phyloP scores from a whole-genome alignment of 257 asterid genomes.

The Solanum clarkiae region DNA sequence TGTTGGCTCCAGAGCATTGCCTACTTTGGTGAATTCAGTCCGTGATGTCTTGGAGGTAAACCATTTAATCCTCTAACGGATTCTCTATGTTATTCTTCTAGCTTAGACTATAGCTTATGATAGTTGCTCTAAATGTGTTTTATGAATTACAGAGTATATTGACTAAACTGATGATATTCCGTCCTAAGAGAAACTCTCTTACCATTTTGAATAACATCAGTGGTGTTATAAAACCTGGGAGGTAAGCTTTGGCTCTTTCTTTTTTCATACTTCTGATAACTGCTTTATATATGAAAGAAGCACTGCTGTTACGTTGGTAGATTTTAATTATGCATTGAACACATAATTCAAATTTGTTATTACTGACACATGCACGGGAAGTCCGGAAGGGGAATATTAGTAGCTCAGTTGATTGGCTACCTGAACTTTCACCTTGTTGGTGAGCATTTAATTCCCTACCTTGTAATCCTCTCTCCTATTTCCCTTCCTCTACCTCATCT shows the following conservation, averaged over 20 bases:
- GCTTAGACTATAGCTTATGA: not conserved
- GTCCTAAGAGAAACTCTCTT: conserved; percentile 37
- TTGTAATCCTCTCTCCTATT: not conserved
- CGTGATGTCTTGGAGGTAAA: conserved; percentile 64
- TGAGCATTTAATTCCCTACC: not conserved
- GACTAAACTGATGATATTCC: conserved; percentile 36
- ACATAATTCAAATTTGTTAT: not conserved
- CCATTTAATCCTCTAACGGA: not conserved
- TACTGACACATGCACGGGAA: not conserved
- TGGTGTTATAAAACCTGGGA: conserved; percentile 75
- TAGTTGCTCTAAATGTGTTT: not conserved
- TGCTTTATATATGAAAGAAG: not conserved
- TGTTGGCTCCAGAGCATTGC: conserved; percentile 81
- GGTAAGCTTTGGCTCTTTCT: conserved; percentile 20
- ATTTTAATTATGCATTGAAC: not conserved
- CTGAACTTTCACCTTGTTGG: not conserved
- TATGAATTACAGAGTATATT: conserved; percentile 34
- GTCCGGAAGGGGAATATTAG: not conserved
- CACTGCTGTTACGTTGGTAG: not conserved
- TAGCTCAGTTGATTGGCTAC: not conserved
- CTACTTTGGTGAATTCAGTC: conserved; percentile 53
- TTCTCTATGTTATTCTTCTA: not conserved
- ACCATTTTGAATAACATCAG: conserved; percentile 55
- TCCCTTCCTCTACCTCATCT: not conserved
- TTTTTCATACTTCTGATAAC: not conserved